A percentile compares a stretch with the other conserved stretches of the same genome.
Conservation (phyloP, 495 filamentous ascomycete species). For the Tricharina praecox region DNA sequence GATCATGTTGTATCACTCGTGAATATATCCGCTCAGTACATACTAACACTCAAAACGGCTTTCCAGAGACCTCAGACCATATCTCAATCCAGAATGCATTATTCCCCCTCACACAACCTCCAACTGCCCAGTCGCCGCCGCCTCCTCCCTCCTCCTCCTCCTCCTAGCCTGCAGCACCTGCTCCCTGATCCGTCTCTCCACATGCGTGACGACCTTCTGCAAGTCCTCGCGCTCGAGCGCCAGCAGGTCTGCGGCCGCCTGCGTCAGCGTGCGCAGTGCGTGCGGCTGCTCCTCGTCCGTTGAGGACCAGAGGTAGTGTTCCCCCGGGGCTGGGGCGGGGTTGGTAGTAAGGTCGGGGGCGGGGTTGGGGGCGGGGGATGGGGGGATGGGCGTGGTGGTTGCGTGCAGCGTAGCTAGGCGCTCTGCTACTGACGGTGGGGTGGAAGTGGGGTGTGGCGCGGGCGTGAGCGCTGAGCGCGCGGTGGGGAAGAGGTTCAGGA, state of each 20-base stretch:
- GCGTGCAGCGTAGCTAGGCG: conserved; percentile 11
- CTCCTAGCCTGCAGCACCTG: conserved; percentile 25
- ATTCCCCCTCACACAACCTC: neutral
- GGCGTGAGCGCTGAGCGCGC: neutral
- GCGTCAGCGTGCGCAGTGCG: conserved; percentile 22
- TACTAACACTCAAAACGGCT: no score
- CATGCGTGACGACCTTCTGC: conserved; percentile 34
- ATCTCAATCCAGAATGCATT: no score
- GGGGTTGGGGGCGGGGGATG: no score
- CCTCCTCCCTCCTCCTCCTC: conserved; percentile 26
- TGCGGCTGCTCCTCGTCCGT: conserved; percentile 10
- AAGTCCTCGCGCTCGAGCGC: conserved; percentile 30
- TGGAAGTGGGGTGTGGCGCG: no score
- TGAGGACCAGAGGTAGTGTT: conserved; percentile 23
- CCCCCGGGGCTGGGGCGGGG: no score
- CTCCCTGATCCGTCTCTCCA: conserved; percentile 37
- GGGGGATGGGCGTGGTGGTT: conserved; percentile 9
- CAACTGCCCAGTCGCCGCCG: conserved; percentile 13
- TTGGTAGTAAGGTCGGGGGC: no score
- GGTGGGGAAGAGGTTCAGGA: conserved; percentile 35
- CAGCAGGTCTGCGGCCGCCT: conserved; percentile 27
- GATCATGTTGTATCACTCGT: no score
- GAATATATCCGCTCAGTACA: no score
- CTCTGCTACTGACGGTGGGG: no score
- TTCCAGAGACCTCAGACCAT: no score